phyloP scores from a whole-genome alignment of 139 green algal species.

The Ettlia oleoabundans region DNA sequence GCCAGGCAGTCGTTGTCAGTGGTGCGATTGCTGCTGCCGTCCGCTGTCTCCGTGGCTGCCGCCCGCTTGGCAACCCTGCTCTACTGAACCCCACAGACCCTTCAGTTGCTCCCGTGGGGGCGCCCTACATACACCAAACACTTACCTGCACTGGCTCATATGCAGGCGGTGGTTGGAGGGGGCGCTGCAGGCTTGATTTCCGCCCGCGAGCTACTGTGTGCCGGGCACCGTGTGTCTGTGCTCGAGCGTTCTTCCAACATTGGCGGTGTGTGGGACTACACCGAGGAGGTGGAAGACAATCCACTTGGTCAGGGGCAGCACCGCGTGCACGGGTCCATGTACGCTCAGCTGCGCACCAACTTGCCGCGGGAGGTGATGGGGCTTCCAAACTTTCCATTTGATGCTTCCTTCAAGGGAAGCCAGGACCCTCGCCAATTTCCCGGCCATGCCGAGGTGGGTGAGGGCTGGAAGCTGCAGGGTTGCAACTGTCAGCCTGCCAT shows the following conservation, averaged over 20 bases:
- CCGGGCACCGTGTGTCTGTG: slow-evolving; percentile 66
- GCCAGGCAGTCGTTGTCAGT: too few relatives aligned
- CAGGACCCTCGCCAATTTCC: slow-evolving; percentile 49
- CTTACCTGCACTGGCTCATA: too few relatives aligned
- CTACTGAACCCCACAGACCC: too few relatives aligned
- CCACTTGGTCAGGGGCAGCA: slow-evolving; percentile 13
- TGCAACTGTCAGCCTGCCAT: not conserved
- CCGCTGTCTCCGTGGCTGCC: too few relatives aligned
- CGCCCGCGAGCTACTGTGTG: slow-evolving; percentile 63
- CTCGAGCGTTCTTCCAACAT: slow-evolving; percentile 61
- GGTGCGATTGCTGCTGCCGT: too few relatives aligned
- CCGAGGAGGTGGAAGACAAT: slow-evolving; percentile 44
- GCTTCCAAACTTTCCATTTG: slow-evolving; percentile 72
- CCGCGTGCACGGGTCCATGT: slow-evolving; percentile 67
- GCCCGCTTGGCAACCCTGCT: too few relatives aligned
- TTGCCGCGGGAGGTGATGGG: slow-evolving; percentile 79
- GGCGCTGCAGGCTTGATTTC: slow-evolving; percentile 76
- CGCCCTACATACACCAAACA: too few relatives aligned
- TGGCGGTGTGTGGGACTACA: slow-evolving; percentile 68
- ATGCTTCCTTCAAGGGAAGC: slow-evolving; percentile 22
- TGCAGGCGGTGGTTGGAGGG: slow-evolving; percentile 70
- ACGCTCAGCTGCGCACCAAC: slow-evolving; percentile 72
- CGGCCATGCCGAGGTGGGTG: slow-evolving; percentile 42
- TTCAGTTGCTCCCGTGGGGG: too few relatives aligned
- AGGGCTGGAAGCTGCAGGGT: not conserved